Evolutionary conservation across 2,329 filamentous ascomycete genomes (phyloP), one percentile per base, ranked within the genome.

Genomic region (Plenodomus biglobosus): DNA sequence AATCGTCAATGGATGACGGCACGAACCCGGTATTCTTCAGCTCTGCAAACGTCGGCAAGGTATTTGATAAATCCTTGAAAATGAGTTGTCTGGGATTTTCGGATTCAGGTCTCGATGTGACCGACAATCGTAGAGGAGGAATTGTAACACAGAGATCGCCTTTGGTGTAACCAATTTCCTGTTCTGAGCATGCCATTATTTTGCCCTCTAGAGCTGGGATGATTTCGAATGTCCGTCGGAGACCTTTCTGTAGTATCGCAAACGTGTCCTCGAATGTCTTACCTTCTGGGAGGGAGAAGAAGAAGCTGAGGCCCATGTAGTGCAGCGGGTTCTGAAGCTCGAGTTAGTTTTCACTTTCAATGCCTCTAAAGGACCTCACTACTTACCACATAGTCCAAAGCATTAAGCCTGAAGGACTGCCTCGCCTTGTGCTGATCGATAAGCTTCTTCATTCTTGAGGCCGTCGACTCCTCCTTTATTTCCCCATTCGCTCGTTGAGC

Each of bases 161-260:
- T 8, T 62, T 58, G 16, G 37, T 54, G 44, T 64, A 62, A 3
- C 63, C 69, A 8, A 65, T 55, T 19, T 69, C 60, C 8, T 65
- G 45, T 24, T 67, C 52, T 6, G 68, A 64, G 8, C 55, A 51
- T 7, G 48, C 42, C 6, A 72, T 73, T 40, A 76, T 60, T 21
- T 62, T 62, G n/a, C 73, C 73, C 0, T 59, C 59, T 0, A 75
- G 64, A 15, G 60, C 69, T 4, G 73, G 71, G 11, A 75, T 70
- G 43, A 73, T 47, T 1, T 69, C 57, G 2, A 75, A 56, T 2
- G 70, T 68, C 18, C 64, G 65, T 13, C 56, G 56, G 3, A 75
- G 65, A 1, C 73, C 73, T 2, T 59, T 48, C 40, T 72, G 70
- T 5, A 75, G 46, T 13, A 59, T 62, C 0, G 42, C 44, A 38